These are phyloP conservation scores for Calonectria montana DNA, from an alignment of 2,329 filamentous ascomycete genomes.

Conservation along the genomic window DNA sequence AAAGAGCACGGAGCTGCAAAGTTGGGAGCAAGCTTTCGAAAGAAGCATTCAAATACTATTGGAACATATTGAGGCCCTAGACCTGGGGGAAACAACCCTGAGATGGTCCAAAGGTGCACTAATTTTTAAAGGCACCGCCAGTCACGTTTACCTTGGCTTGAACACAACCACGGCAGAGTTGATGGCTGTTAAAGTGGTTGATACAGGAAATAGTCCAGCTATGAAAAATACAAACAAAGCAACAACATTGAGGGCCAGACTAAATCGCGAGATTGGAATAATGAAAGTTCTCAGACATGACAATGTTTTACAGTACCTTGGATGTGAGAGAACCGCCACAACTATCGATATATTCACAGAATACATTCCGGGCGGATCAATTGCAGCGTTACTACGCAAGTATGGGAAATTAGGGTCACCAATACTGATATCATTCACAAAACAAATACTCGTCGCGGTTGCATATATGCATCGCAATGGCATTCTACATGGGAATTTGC, in stretches of 20 bases:
- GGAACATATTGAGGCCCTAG: background rate
- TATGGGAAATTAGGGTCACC: background rate
- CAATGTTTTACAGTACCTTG: background rate
- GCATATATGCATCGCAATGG: background rate
- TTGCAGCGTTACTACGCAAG: background rate
- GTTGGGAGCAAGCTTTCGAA: background rate
- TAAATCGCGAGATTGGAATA: background rate
- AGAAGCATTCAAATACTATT: background rate
- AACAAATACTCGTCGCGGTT: background rate
- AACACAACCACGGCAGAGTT: background rate
- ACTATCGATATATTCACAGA: background rate
- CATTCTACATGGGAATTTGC: background rate
- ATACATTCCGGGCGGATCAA: background rate
- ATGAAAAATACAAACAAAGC: background rate
- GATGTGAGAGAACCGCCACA: background rate
- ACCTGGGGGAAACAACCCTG: background rate
- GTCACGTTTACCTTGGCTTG: background rate
- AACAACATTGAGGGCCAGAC: background rate
- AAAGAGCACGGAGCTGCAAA: background rate
- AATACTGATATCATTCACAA: background rate
- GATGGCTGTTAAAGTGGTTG: background rate
- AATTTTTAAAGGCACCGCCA: background rate
- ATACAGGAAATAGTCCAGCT: background rate
- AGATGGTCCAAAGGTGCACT: background rate
- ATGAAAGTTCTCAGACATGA: background rate